Evolutionary conservation across 306 rosid species (phyloP).

Genomic region (Herpetospermum pedunculosum): DNA sequence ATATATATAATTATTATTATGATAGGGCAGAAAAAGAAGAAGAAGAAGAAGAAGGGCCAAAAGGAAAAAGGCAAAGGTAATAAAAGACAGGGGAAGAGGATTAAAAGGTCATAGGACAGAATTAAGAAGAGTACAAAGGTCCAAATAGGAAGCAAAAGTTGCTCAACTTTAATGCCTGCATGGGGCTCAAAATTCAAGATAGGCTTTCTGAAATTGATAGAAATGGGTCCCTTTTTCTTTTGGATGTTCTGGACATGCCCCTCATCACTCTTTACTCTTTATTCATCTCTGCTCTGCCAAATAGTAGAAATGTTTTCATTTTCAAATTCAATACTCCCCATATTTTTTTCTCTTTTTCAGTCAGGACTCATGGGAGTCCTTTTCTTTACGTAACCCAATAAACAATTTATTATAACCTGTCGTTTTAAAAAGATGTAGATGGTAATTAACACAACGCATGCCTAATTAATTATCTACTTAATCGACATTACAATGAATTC

Average conservation of each 20-base stretch:
- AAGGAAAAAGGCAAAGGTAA: conserved; percentile 14
- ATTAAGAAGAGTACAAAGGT: conserved; percentile 18
- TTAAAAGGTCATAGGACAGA: conserved; percentile 3
- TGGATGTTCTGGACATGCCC: neutral
- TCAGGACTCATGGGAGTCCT: neutral
- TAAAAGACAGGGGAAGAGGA: conserved; percentile 3
- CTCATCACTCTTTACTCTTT: neutral
- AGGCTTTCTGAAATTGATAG: neutral
- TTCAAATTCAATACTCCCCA: neutral
- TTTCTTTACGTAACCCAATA: neutral
- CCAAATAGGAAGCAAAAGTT: conserved; percentile 12
- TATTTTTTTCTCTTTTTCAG: neutral
- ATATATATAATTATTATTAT: too few species aligned
- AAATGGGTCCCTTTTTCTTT: conserved; percentile 38
- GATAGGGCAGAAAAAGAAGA: neutral
- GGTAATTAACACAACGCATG: neutral
- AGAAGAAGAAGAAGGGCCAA: neutral
- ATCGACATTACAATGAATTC: neutral
- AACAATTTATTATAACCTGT: neutral
- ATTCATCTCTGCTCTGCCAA: neutral
- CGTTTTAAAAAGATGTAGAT: neutral
- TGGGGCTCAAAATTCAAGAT: conserved; percentile 14
- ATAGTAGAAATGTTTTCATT: neutral
- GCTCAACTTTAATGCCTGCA: conserved; percentile 16
- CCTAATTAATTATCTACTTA: neutral